phyloP scores from a whole-genome alignment of 2,329 filamentous ascomycete genomes.

The Pyrenophora teres region DNA sequence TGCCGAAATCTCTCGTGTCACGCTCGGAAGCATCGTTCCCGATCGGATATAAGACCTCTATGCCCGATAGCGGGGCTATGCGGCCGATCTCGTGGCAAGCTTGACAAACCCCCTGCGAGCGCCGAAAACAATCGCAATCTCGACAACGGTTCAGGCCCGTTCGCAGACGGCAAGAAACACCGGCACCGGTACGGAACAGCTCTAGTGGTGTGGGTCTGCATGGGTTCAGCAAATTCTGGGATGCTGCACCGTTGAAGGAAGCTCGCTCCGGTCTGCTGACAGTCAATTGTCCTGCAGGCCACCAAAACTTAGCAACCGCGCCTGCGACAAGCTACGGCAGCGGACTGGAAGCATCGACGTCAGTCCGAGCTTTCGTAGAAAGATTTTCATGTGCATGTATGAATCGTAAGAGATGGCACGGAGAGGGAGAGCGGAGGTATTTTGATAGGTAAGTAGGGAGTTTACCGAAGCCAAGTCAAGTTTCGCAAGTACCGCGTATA shows the following conservation, averaged over 20 bases:
- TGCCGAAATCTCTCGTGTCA: neutral
- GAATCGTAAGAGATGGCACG: neutral
- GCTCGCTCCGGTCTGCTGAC: slow-evolving; percentile 1
- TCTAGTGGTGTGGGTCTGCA: neutral
- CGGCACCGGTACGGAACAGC: neutral
- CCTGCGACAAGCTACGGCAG: neutral
- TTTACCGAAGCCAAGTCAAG: neutral
- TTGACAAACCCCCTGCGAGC: neutral
- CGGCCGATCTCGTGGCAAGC: slow-evolving; percentile 2
- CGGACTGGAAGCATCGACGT: neutral
- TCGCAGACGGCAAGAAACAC: neutral
- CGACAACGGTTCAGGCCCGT: neutral
- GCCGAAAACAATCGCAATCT: neutral
- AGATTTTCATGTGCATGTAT: neutral
- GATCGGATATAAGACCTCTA: neutral
- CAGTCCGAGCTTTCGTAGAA: neutral
- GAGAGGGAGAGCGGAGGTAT: slow-evolving; percentile 4
- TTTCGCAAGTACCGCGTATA: too few relatives aligned
- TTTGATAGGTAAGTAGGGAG: neutral
- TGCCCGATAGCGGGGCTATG: slow-evolving; percentile 2
- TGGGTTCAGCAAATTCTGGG: neutral
- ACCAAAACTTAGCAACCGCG: neutral
- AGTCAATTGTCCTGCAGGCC: slow-evolving; percentile 2
- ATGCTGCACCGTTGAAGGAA: slow-evolving; percentile 1
- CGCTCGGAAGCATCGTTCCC: neutral